These are phyloP conservation scores for Rhizophora apiculata DNA, from an alignment of 345 rosid species.

Conservation along the genomic window DNA sequence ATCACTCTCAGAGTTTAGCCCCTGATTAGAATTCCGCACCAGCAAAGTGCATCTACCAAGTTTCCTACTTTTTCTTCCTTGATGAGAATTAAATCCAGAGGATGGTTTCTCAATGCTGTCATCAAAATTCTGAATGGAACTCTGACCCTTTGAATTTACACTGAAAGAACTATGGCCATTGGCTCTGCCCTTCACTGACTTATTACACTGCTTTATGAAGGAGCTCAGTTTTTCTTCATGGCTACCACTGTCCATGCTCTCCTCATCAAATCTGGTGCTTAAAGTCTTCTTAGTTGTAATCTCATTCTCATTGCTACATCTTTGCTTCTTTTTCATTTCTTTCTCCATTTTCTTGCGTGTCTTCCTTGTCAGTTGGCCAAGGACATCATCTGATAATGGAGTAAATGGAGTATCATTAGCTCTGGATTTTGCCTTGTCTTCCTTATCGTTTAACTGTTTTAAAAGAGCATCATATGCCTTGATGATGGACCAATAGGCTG, in stretches of 20 bases:
- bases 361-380: constrained; percentile 31
- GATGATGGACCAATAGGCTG: constrained; percentile 37
- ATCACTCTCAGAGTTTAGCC: constrained; percentile 20
- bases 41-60: constrained; percentile 43
- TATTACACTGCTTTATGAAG: constrained; percentile 49
- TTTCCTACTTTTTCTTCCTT: constrained; percentile 73
- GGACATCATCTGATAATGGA: constrained; percentile 31
- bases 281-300: constrained; percentile 21
- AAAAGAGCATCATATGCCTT: constrained; percentile 37
- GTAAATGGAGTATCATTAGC: constrained; percentile 17
- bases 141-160: constrained; percentile 37
- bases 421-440: constrained; percentile 18
- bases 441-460: constrained; percentile 28
- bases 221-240: constrained; percentile 71
- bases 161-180: constrained; percentile 35
- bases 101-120: constrained; percentile 35
- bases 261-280: constrained; percentile 18
- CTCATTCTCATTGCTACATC: constrained; percentile 16
- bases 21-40: constrained; percentile 22
- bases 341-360: constrained; percentile 34
- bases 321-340: constrained; percentile 32
- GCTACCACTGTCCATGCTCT: constrained; percentile 40
- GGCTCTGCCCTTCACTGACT: constrained; percentile 42
- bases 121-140: constrained; percentile 23
- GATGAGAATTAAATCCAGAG: constrained; percentile 42